Evolutionary conservation across 2,329 filamentous ascomycete species (phyloP).

Genomic region (Diaporthe destruens): DNA sequence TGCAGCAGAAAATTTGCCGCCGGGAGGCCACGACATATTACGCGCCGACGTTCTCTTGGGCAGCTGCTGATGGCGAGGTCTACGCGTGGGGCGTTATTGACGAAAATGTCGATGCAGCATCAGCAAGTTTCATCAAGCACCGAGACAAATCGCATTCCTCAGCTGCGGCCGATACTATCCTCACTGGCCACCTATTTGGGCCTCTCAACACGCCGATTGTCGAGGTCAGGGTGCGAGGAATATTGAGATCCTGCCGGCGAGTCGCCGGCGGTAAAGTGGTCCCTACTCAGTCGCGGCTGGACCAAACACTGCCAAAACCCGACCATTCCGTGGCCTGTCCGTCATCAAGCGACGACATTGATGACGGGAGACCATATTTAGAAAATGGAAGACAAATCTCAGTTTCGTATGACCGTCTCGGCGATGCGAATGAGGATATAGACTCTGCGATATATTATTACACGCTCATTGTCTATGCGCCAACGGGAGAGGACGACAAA

Average conservation of each 20-base stretch:
- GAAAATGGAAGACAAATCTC: background rate
- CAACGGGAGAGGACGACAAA: accelerated
- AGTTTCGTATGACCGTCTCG: background rate
- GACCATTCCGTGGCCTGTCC: background rate
- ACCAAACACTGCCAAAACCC: background rate
- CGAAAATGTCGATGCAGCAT: background rate
- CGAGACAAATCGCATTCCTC: background rate
- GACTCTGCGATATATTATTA: background rate
- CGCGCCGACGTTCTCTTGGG: background rate
- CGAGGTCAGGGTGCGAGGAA: background rate
- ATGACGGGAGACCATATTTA: background rate
- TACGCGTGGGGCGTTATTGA: no score
- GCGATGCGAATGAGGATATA: background rate
- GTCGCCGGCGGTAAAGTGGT: background rate
- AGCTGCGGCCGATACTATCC: background rate
- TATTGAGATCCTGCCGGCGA: background rate
- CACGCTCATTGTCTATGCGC: background rate
- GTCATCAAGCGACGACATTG: background rate
- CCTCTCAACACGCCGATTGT: background rate
- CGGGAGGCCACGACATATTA: background rate
- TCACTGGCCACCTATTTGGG: background rate
- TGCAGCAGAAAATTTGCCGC: no score
- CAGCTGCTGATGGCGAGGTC: background rate
- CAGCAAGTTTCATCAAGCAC: background rate
- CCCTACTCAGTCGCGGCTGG: background rate